A percentile compares a stretch with the other conserved stretches of the same genome.
phyloP scores from a whole-genome alignment of 257 asterid species.

The Gentiana straminea region DNA sequence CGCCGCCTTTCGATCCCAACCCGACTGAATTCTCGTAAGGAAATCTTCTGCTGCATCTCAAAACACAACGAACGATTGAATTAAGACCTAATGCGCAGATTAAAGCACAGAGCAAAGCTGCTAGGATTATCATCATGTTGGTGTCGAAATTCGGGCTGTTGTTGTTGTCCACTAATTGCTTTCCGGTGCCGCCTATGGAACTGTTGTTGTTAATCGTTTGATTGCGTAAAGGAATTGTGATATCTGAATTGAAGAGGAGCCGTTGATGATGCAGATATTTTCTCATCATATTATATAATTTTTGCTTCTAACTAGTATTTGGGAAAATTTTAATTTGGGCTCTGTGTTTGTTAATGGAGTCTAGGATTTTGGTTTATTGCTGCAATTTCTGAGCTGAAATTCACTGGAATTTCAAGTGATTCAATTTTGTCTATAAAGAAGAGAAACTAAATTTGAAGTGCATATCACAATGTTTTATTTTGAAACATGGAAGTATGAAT shows the following conservation, averaged over 20 bases:
- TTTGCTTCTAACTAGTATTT: no score
- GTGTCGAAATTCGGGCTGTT: constrained; percentile 30
- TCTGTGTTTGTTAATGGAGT: no score
- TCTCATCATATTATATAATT: neutral
- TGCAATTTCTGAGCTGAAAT: no score
- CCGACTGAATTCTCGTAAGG: constrained; percentile 9
- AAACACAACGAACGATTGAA: constrained; percentile 40
- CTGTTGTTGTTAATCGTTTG: constrained; percentile 9
- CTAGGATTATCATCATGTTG: constrained; percentile 61
- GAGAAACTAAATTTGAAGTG: no score
- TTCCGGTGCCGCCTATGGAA: constrained; percentile 1
- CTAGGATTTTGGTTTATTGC: no score
- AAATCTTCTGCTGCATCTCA: constrained; percentile 27
- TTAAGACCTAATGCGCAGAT: constrained; percentile 51
- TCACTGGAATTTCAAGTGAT: no score
- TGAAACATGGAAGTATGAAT: no score
- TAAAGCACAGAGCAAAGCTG: constrained; percentile 49
- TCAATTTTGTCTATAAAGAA: no score
- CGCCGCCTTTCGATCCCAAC: constrained; percentile 15
- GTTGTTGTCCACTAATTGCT: neutral
- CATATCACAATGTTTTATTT: no score
- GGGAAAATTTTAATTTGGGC: no score
- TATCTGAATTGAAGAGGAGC: constrained; percentile 5
- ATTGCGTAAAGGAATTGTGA: neutral
- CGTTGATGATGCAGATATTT: constrained; percentile 4